Base-by-base conservation (phyloP, 169 alveolate genomes). In the Perkinsus marinus region DNA sequence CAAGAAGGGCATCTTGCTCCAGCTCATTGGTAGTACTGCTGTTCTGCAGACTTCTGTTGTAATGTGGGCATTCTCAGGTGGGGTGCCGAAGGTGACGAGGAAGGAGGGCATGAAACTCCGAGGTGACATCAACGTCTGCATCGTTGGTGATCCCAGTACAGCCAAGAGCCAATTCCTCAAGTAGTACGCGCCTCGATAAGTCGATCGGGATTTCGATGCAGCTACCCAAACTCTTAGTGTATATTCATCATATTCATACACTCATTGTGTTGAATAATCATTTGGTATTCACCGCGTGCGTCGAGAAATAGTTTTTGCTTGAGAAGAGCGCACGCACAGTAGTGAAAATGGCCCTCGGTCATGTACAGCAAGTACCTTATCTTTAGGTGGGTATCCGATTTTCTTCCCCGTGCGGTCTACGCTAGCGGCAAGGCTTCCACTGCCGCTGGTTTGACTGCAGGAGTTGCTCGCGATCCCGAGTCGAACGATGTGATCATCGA, bases 101-200 rank as follows among this genome's bases (percentile, higher is more conserved):
- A 57, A 57, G 34, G 79, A 57, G 34, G 79, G 79, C 34, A 57
- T 57, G 79, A 57, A 97, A 91, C 92, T 97, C 39, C 96, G 99
- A 95, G 99, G 99, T 90, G 99, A 98, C 93, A 96, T 98, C 22
- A 98, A 98, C 93, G 95, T 98, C 94, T 98, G 99, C 93, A 94
- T 98, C 39, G 99, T 98, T n/a, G 99, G 99, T 7, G 99, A 98
- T 93, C 99, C 99, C 6, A 96, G 99, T 36, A 98, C 99, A n/a
- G 99, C 99, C 0, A 98, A 98, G 95, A 96, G 99, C 91, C 98
- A 98, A 93, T 97, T 98, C 94, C 95, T 98, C 91, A 98, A 97
- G 95, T 98, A n/a, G n/a, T n/a, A n/a, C n/a, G n/a, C n/a, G n/a
- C n/a, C n/a, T n/a, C n/a, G n/a, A n/a, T n/a, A n/a, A n/a, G n/a